Conservation (phyloP, 2,329 filamentous ascomycete genomes). For the Capronia coronata region DNA sequence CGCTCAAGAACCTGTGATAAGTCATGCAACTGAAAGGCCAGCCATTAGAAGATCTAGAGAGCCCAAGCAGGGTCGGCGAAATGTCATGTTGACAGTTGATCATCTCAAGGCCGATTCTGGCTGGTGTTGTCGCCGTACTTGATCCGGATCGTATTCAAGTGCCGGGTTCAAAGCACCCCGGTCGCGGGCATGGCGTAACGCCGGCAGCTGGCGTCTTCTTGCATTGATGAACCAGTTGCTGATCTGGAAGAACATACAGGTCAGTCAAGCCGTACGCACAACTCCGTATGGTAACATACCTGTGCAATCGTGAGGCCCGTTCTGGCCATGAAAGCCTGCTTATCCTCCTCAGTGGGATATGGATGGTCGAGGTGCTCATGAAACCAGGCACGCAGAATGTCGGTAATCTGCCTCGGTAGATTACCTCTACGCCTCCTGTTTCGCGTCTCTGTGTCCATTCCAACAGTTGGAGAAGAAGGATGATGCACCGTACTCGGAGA, state of each 20-base stretch:
- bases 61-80: background rate
- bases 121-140: conserved; percentile 9
- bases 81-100: background rate
- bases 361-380: conserved; percentile 69
- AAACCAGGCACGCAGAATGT: conserved; percentile 75
- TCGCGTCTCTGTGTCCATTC: conserved; percentile 11
- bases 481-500: conserved; percentile 8
- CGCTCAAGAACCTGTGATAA: background rate
- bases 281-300: conserved; percentile 31
- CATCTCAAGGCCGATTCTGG: background rate
- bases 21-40: background rate
- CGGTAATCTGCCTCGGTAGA: conserved; percentile 81
- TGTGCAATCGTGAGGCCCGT: conserved; percentile 71
- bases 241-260: conserved; percentile 34
- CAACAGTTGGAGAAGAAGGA: conserved; percentile 14
- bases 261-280: conserved; percentile 1
- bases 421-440: conserved; percentile 65
- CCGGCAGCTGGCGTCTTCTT: conserved; percentile 43
- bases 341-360: conserved; percentile 83
- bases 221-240: conserved; percentile 52
- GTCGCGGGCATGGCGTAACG: conserved; percentile 32
- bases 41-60: background rate
- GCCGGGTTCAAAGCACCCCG: conserved; percentile 7
- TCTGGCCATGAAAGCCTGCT: conserved; percentile 68
- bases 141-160: conserved; percentile 16